Evolutionary conservation across 495 filamentous ascomycete species (phyloP).

Genomic region (Astrothelium subdiscretum): DNA sequence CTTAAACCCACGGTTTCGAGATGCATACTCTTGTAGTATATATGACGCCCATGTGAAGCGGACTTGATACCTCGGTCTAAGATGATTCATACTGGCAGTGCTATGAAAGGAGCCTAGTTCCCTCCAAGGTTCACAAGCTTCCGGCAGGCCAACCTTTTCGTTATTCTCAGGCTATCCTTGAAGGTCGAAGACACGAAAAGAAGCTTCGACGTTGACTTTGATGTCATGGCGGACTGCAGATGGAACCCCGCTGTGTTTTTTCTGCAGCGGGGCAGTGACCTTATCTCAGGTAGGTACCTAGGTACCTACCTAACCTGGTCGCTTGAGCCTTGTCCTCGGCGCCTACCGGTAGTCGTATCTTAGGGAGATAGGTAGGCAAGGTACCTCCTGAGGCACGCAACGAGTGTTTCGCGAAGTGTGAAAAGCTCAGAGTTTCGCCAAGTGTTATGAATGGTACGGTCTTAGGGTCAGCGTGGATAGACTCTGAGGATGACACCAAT

Average conservation of each 20-base stretch:
- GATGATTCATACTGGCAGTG: neutral
- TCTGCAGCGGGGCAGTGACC: neutral
- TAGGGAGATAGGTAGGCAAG: no score
- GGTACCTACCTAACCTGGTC: no score
- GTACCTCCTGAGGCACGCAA: no score
- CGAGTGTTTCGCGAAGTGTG: no score
- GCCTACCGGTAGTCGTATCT: no score
- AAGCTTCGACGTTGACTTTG: neutral
- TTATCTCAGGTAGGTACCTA: no score
- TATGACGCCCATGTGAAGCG: neutral
- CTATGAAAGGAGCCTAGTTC: neutral
- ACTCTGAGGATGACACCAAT: neutral
- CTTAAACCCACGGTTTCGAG: neutral
- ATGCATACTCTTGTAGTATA: neutral
- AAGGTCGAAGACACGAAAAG: neutral
- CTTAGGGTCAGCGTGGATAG: no score
- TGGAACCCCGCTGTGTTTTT: no score
- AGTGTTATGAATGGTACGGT: no score
- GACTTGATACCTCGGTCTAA: neutral
- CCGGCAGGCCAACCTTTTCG: neutral
- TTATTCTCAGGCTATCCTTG: neutral
- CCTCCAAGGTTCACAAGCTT: neutral
- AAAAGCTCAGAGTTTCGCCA: no score
- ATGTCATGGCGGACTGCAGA: no score
- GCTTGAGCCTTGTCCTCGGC: no score